A percentile compares a stretch with the other conserved stretches of the same genome.
Conservation (phyloP, 495 filamentous ascomycete species). For the Rhypophila decipiens region DNA sequence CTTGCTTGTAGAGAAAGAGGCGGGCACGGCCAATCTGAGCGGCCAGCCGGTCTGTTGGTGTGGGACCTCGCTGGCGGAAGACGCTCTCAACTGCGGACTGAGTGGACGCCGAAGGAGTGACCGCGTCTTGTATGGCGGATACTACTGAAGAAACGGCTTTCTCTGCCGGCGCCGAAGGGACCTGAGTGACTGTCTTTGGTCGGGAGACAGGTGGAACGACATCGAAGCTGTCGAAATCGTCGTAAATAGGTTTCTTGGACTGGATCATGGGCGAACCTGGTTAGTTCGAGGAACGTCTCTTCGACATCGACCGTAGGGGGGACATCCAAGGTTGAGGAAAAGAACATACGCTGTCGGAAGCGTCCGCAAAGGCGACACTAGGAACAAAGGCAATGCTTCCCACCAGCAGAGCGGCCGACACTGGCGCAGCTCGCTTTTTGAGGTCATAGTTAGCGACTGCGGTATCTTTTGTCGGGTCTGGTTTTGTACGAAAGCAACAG, state of each 20-base stretch:
- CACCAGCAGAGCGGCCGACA: slow-evolving; percentile 40
- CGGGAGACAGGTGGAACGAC: slow-evolving; percentile 38
- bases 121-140: not conserved
- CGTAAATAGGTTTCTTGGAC: slow-evolving; percentile 83
- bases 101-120: not conserved
- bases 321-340: not conserved
- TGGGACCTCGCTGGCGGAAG: slow-evolving; percentile 48
- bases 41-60: slow-evolving; percentile 86
- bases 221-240: slow-evolving; percentile 59
- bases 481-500: not conserved
- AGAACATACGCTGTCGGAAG: slow-evolving; percentile 20
- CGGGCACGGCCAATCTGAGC: slow-evolving; percentile 72
- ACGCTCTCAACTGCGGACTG: not conserved
- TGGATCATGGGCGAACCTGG: slow-evolving; percentile 12
- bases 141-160: slow-evolving; percentile 8
- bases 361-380: slow-evolving; percentile 40
- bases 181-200: slow-evolving; percentile 22
- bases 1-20: slow-evolving; percentile 72
- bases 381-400: slow-evolving; percentile 40
- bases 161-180: slow-evolving; percentile 7
- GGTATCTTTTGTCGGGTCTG: too few species aligned
- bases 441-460: slow-evolving; percentile 3
- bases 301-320: too few species aligned
- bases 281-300: too few species aligned
- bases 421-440: slow-evolving; percentile 38